Percentiles rank a stretch among this genome's conserved stretches.
These are phyloP conservation scores for Caryopteris hybrid DNA, from an alignment of 305 asterid species.

Conservation along the genomic window DNA sequence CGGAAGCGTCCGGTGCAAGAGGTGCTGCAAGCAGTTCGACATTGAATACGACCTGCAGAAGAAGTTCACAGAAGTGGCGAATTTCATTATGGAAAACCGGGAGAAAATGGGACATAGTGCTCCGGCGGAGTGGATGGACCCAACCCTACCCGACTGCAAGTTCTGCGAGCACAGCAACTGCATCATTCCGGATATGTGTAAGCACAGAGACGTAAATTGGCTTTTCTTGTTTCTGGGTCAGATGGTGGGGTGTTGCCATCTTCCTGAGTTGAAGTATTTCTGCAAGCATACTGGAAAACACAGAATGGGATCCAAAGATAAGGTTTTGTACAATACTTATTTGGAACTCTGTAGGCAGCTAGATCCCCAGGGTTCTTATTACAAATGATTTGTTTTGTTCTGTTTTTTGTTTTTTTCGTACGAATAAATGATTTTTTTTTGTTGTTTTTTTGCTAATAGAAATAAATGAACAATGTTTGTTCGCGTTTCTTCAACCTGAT, in stretches of 20 bases:
- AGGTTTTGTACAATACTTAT: slow-evolving; percentile 33
- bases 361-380: not conserved
- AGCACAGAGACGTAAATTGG: slow-evolving; percentile 31
- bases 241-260: slow-evolving; percentile 35
- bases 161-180: slow-evolving; percentile 26
- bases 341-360: slow-evolving; percentile 28
- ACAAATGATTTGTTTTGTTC: no score
- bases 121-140: slow-evolving; percentile 28
- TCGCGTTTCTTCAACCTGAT: no score
- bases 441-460: no score
- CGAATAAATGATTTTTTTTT: no score
- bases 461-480: no score
- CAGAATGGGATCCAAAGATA: slow-evolving; percentile 34
- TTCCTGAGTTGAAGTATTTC: slow-evolving; percentile 32
- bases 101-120: slow-evolving; percentile 29
- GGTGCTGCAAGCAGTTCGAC: slow-evolving; percentile 22
- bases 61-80: slow-evolving; percentile 22
- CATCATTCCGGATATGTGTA: slow-evolving; percentile 24
- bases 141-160: slow-evolving; percentile 26
- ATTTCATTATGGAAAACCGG: not conserved
- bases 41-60: slow-evolving; percentile 17
- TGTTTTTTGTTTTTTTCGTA: no score
- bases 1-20: slow-evolving; percentile 37
- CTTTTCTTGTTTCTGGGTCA: slow-evolving; percentile 32
- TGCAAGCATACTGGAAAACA: slow-evolving; percentile 33